Percentiles rank a stretch among this genome's conserved stretches.
phyloP scores from a whole-genome alignment of 2,329 filamentous ascomycete species.

The Didymellaceae sp. region DNA sequence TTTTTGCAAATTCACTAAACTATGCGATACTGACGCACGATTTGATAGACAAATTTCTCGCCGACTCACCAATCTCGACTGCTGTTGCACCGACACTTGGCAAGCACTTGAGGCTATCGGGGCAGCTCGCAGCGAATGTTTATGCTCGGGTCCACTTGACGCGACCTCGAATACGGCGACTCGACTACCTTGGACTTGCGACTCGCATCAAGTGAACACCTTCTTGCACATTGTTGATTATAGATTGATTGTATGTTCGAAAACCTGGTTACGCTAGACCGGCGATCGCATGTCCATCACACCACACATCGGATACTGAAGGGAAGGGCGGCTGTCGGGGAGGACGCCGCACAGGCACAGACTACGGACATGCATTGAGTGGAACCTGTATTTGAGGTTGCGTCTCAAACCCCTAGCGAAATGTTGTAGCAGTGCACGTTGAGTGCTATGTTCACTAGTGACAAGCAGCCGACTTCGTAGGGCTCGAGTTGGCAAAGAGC shows the following conservation, averaged over 20 bases:
- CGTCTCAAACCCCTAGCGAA: neutral
- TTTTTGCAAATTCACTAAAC: slow-evolving; percentile 10
- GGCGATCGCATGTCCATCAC: slow-evolving; percentile 7
- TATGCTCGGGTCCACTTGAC: slow-evolving; percentile 16
- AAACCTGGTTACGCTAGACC: neutral
- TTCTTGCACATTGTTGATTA: neutral
- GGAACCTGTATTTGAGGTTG: neutral
- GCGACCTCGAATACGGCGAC: slow-evolving; percentile 9
- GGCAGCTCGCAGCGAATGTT: slow-evolving; percentile 12
- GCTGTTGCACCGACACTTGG: neutral
- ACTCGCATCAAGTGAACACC: neutral
- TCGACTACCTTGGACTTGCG: neutral
- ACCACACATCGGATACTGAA: slow-evolving; percentile 11
- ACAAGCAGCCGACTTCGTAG: slow-evolving; percentile 87
- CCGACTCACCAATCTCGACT: neutral
- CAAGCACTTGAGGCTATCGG: slow-evolving; percentile 4
- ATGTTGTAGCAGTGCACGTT: neutral
- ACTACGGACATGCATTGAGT: neutral
- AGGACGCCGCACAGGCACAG: slow-evolving; percentile 4
- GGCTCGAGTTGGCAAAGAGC: slow-evolving; percentile 72
- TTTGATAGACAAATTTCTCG: too few relatives aligned
- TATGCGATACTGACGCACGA: neutral
- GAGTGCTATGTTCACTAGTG: slow-evolving; percentile 61
- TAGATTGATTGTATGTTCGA: slow-evolving; percentile 2
- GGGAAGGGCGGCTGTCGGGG: slow-evolving; percentile 2